Evolutionary conservation across 805 yeast species (phyloP).

Genomic region (Cyberlindnera maclurae): DNA sequence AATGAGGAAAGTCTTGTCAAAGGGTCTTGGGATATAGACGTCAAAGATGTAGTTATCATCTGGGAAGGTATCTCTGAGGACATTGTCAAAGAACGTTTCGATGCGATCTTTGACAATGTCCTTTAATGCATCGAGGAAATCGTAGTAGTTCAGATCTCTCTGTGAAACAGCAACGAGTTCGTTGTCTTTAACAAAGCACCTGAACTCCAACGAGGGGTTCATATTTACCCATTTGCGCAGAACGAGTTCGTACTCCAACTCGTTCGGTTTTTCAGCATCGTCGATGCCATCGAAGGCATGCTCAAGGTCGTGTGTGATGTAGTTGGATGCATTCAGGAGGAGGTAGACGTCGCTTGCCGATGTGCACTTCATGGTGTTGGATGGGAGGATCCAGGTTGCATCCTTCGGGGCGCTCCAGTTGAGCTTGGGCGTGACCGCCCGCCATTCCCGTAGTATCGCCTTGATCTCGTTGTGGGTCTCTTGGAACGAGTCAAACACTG

Average conservation of each 20-base stretch:
- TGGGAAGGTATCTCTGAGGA: slow-evolving; percentile 42
- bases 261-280: slow-evolving; percentile 29
- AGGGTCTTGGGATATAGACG: slow-evolving; percentile 75
- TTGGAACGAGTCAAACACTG: slow-evolving; percentile 37
- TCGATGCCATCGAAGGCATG: slow-evolving; percentile 53
- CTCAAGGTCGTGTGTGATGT: slow-evolving; percentile 76
- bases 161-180: slow-evolving; percentile 71
- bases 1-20: slow-evolving; percentile 54
- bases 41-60: slow-evolving; percentile 64
- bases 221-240: slow-evolving; percentile 76
- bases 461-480: slow-evolving; percentile 53
- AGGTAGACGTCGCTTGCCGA: slow-evolving; percentile 71
- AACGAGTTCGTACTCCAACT: slow-evolving; percentile 53
- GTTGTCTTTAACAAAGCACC: slow-evolving; percentile 69
- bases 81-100: slow-evolving; percentile 46
- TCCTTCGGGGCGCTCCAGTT: slow-evolving; percentile 98
- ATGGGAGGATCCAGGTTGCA: slow-evolving; percentile 84
- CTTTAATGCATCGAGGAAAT: slow-evolving; percentile 50
- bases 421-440: slow-evolving; percentile 75
- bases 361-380: slow-evolving; percentile 66
- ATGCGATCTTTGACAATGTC: slow-evolving; percentile 42
- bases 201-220: slow-evolving; percentile 87
- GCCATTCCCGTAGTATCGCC: slow-evolving; percentile 38
- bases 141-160: slow-evolving; percentile 79
- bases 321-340: slow-evolving; percentile 79